These are phyloP conservation scores for Venturia oleaginea DNA, from an alignment of 2,329 filamentous ascomycete genomes.

Conservation along the genomic window DNA sequence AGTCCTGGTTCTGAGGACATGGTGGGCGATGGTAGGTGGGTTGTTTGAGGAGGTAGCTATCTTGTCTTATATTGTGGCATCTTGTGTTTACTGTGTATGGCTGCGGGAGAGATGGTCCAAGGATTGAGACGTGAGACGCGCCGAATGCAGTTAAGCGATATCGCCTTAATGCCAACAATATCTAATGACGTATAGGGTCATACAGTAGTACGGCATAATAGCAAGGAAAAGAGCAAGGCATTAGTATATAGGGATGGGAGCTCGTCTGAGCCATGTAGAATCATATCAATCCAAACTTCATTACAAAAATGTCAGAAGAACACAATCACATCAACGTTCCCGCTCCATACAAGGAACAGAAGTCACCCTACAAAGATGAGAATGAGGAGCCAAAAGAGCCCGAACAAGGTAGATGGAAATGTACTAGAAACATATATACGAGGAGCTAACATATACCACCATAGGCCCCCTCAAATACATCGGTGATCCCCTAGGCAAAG, in stretches of 20 bases:
- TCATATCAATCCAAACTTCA: background rate
- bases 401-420: background rate
- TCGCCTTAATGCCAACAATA: background rate
- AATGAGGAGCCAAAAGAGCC: background rate
- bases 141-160: background rate
- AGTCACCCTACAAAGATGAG: slow-evolving; percentile 10
- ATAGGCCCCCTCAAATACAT: slow-evolving; percentile 17
- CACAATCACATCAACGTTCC: slow-evolving; percentile 9
- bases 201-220: background rate
- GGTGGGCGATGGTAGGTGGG: background rate
- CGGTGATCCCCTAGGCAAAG: slow-evolving; percentile 23
- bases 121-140: background rate
- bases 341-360: slow-evolving; percentile 11
- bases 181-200: background rate
- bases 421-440: background rate
- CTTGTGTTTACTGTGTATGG: no score
- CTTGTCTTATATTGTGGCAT: background rate
- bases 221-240: background rate
- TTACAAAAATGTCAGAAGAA: background rate
- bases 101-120: no score
- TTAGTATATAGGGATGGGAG: background rate
- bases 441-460: background rate
- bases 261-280: background rate
- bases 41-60: no score
- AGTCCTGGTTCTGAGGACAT: slow-evolving; percentile 15